A percentile compares a stretch with the other conserved stretches of the same genome.
Evolutionary conservation across 495 filamentous ascomycete species (phyloP).

Genomic region (Penicillium paxilli): DNA sequence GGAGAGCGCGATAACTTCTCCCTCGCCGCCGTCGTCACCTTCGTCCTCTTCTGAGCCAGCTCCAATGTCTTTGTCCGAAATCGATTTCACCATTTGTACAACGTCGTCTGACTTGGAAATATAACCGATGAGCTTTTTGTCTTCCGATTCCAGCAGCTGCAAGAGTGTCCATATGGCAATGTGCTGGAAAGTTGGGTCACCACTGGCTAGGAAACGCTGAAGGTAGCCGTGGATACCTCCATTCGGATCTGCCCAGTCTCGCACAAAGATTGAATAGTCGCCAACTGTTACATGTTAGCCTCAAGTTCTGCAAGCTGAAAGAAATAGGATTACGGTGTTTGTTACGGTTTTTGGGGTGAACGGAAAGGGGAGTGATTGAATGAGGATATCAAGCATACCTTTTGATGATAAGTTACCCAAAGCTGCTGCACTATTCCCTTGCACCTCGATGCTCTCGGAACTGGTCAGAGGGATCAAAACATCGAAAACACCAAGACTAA

Average conservation of each 20-base stretch:
- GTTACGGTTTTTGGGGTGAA: too few relatives aligned
- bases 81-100: slow-evolving; percentile 84
- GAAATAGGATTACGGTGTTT: too few relatives aligned
- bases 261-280: slow-evolving; percentile 93
- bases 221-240: slow-evolving; percentile 96
- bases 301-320: too few relatives aligned
- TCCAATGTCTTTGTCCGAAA: slow-evolving; percentile 86
- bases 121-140: slow-evolving; percentile 76
- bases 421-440: slow-evolving; percentile 96
- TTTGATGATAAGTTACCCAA: slow-evolving; percentile 95
- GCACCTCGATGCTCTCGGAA: slow-evolving; percentile 94
- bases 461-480: slow-evolving; percentile 93
- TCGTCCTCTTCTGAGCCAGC: slow-evolving; percentile 89
- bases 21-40: slow-evolving; percentile 87
- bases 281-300: slow-evolving; percentile 63
- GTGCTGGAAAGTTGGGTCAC: slow-evolving; percentile 97
- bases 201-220: slow-evolving; percentile 86
- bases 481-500: slow-evolving; percentile 95
- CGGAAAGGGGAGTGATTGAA: not conserved
- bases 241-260: slow-evolving; percentile 88
- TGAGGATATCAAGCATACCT: slow-evolving; percentile 54
- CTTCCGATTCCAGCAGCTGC: slow-evolving; percentile 92
- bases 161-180: slow-evolving; percentile 98
- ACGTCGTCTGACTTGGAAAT: slow-evolving; percentile 88
- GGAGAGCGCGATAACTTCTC: slow-evolving; percentile 90